Percentiles rank a stretch among this genome's conserved stretches.
phyloP scores from a whole-genome alignment of 208 protist genomes.

The Leptomonas pyrrhocoris region DNA sequence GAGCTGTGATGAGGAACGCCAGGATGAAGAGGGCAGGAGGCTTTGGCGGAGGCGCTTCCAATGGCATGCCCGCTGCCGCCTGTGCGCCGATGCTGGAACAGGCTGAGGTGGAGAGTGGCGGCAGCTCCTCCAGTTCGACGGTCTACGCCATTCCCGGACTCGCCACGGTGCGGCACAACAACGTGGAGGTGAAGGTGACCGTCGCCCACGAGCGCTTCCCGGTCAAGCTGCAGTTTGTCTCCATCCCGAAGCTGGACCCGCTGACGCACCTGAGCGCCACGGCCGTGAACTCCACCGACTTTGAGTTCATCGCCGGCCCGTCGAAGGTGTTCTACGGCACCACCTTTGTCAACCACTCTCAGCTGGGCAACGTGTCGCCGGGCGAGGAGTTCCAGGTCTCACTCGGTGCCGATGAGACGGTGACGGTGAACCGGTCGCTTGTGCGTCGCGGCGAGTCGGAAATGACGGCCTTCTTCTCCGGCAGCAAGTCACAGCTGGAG shows the following conservation, averaged over 20 bases:
- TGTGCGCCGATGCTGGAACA: conserved; percentile 21
- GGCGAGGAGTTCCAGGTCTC: conserved; percentile 53
- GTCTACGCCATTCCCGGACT: conserved; percentile 49
- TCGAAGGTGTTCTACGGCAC: conserved; percentile 54
- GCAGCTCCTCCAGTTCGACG: conserved; percentile 34
- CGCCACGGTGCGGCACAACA: conserved; percentile 50
- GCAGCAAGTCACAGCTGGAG: conserved; percentile 26
- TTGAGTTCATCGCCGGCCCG: conserved; percentile 53
- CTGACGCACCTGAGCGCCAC: conserved; percentile 44
- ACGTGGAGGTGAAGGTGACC: conserved; percentile 46
- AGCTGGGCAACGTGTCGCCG: conserved; percentile 41
- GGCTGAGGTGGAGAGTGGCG: conserved; percentile 18
- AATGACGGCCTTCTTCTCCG: conserved; percentile 23
- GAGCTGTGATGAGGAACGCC: too few species aligned
- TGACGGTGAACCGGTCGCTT: conserved; percentile 38
- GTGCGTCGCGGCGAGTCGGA: conserved; percentile 32
- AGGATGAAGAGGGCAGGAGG: background rate
- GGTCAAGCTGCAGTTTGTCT: conserved; percentile 40
- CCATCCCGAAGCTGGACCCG: conserved; percentile 40
- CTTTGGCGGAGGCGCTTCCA: background rate
- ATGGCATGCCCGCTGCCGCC: background rate
- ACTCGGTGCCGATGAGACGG: conserved; percentile 50
- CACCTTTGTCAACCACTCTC: conserved; percentile 51
- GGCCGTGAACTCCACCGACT: conserved; percentile 47
- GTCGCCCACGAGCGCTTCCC: conserved; percentile 43